phyloP scores from a whole-genome alignment of 1,284 basidiomycete species.

The Peniophora sp. region DNA sequence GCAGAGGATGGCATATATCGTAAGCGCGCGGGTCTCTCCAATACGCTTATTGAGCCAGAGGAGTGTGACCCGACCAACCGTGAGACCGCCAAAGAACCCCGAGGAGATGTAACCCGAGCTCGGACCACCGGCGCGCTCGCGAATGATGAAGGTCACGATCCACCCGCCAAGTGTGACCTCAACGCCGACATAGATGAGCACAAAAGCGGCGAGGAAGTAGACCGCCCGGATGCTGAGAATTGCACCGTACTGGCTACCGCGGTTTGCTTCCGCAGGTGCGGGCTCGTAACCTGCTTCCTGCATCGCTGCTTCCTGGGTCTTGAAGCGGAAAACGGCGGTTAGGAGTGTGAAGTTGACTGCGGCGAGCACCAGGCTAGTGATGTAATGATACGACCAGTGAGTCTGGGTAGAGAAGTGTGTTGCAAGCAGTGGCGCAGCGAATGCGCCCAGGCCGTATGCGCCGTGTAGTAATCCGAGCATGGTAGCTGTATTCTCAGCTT shows the following conservation, averaged over 20 bases:
- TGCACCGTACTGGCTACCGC: conserved; percentile 42
- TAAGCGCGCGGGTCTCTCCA: conserved; percentile 45
- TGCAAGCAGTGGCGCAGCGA: conserved; percentile 56
- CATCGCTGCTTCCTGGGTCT: conserved; percentile 31
- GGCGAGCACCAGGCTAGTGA: conserved; percentile 51
- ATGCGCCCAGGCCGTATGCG: conserved; percentile 55
- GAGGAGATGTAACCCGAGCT: conserved; percentile 28
- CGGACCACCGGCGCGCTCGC: conserved; percentile 23
- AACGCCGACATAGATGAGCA: conserved; percentile 61
- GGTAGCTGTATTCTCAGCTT: conserved; percentile 31
- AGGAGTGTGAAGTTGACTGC: conserved; percentile 37
- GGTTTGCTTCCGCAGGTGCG: conserved; percentile 24
- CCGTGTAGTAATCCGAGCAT: conserved; percentile 53
- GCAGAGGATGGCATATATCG: conserved; percentile 41
- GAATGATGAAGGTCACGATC: conserved; percentile 51
- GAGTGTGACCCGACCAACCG: conserved; percentile 45
- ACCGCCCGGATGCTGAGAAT: conserved; percentile 45
- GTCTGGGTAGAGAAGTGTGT: conserved; percentile 54
- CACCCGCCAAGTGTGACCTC: conserved; percentile 62
- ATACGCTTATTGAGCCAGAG: conserved; percentile 56
- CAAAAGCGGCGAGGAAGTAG: conserved; percentile 52
- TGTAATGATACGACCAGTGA: conserved; percentile 54
- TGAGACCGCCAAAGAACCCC: conserved; percentile 33
- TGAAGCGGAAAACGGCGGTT: conserved; percentile 42
- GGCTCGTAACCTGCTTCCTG: conserved; percentile 30